Base-by-base conservation (phyloP, 495 filamentous ascomycete species). In the Penicillium crystallinum region DNA sequence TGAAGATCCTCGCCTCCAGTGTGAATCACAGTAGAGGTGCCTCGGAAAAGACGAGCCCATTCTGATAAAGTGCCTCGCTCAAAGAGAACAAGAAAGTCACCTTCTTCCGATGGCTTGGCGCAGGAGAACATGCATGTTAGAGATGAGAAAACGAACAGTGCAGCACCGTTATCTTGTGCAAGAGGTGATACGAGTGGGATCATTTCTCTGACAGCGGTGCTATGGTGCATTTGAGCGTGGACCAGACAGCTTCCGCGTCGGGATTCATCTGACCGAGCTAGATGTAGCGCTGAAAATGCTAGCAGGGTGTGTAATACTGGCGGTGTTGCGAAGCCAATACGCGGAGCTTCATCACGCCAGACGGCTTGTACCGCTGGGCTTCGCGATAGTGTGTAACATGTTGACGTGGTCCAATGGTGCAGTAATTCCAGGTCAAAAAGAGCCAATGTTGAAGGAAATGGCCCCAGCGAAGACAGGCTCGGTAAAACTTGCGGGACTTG, bases 41-140 rank as follows among this genome's bases (percentile, higher is more conserved):
- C 72, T 15, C 69, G 64, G 42, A 72, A 65, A 65, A 56, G 36
- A 58, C 52, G 11, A 69, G 55, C 73, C 75, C 54, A 77, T n/a
- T 74, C 66, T 0, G 72, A 61, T 21, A 74, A 61, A 2, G 59
- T 59, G n/a, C 63, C 63, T 12, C 65, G 53, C n/a, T 70, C 68
- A 23, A 72, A 58, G 7, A 59, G 46, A 6, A 75, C 41, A 6
- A 78, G 62, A 5, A 76, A 66, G 33, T 57, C 44, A 15, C 45
- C 53, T 31, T 46, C 37, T 11, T 52, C 40, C 27, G 19, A 44
- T 17, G 53, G 41, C 11, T 57, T 59, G 5, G 60, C 60, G 33
- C 61, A 66, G 2, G 55, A 56, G 35, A 59, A 58, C 18, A 58
- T 55, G 29, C 53, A 59, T 0, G 63, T 66, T 6, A 76, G 42